Conservation (phyloP, 108 stramenopile species). For the Conticribra guillardii region DNA sequence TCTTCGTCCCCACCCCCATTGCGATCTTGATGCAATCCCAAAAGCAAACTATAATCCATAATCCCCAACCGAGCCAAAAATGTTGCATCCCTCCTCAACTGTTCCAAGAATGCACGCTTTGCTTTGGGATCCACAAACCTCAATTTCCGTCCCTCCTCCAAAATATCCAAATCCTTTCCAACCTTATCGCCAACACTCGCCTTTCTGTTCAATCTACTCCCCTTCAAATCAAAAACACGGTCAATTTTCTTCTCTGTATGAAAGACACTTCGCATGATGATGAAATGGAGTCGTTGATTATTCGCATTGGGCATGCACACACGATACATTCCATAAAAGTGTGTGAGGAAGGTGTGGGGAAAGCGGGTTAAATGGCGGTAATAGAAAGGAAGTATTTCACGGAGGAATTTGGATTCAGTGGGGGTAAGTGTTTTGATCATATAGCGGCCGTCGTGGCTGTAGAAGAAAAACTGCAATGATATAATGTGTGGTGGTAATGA, state of each 20-base stretch:
- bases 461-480: constrained; percentile 83
- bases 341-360: constrained; percentile 79
- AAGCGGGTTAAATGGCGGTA: constrained; percentile 73
- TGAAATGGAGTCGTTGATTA: constrained; percentile 61
- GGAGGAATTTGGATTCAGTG: constrained; percentile 85
- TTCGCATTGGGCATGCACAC: constrained; percentile 73
- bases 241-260: constrained; percentile 60
- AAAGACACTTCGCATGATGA: constrained; percentile 75
- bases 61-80: constrained; percentile 71
- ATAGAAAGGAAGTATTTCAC: constrained; percentile 85
- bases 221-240: constrained; percentile 83
- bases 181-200: constrained; percentile 54
- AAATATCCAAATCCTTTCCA: constrained; percentile 57
- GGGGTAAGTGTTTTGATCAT: constrained; percentile 88
- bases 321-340: constrained; percentile 90
- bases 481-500: background rate
- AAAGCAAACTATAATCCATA: constrained; percentile 86
- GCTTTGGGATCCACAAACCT: constrained; percentile 43
- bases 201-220: constrained; percentile 50
- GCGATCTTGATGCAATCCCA: constrained; percentile 67
- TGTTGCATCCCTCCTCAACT: constrained; percentile 59
- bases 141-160: constrained; percentile 55
- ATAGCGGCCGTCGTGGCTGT: constrained; percentile 88
- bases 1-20: constrained; percentile 5
- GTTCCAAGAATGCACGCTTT: constrained; percentile 52